A percentile compares a stretch with the other conserved stretches of the same genome.
phyloP scores from a whole-genome alignment of 2,329 filamentous ascomycete species.

The Phoma sp. region DNA sequence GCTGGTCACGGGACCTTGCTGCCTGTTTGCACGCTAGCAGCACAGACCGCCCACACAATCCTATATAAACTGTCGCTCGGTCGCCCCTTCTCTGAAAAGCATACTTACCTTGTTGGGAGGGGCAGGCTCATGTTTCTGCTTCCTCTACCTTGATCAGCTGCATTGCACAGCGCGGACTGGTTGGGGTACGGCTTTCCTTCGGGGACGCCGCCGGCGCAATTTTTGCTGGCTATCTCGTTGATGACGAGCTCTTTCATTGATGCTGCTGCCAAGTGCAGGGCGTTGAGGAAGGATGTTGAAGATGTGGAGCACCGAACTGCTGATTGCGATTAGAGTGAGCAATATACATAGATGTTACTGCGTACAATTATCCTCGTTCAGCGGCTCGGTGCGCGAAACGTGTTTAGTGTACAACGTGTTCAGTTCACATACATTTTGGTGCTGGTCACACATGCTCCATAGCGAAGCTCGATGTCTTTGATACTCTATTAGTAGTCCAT shows the following conservation, averaged over 20 bases:
- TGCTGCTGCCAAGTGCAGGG: conserved; percentile 37
- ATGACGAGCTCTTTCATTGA: conserved; percentile 49
- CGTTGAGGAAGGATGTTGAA: conserved; percentile 46
- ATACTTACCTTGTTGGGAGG: conserved; percentile 47
- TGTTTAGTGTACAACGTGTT: too few species aligned
- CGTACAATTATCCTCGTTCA: neutral
- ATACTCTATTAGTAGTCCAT: conserved; percentile 47
- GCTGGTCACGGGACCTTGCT: neutral
- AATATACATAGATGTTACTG: too few species aligned
- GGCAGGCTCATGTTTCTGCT: conserved; percentile 41
- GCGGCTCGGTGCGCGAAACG: too few species aligned
- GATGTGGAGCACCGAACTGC: too few species aligned
- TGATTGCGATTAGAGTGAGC: too few species aligned
- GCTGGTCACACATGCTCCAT: neutral
- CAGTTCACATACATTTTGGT: neutral
- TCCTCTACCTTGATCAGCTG: conserved; percentile 40
- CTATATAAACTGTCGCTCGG: conserved; percentile 1
- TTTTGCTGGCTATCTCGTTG: conserved; percentile 34
- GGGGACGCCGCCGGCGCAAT: conserved; percentile 45
- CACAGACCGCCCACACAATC: neutral
- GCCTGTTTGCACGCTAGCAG: neutral
- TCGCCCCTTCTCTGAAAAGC: conserved; percentile 6
- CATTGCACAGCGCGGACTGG: conserved; percentile 50
- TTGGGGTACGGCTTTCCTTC: conserved; percentile 44
- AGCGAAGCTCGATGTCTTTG: neutral